A percentile compares a stretch with the other conserved stretches of the same genome.
phyloP scores from a whole-genome alignment of 164 flowering plant genomes.

The Vitis cinerea region DNA sequence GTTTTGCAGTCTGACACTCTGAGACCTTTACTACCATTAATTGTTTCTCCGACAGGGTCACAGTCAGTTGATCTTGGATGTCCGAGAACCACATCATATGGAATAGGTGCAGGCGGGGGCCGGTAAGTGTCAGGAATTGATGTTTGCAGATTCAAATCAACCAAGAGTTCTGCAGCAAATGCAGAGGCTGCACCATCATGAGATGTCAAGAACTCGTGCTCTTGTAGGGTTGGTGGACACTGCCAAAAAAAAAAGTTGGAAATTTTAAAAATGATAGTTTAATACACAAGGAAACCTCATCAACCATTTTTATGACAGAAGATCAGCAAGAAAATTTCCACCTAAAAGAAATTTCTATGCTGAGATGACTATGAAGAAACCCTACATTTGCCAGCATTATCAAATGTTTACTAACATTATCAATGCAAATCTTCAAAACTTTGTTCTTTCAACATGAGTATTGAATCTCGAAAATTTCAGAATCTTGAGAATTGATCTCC shows the following conservation, averaged over 20 bases:
- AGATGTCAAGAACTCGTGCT: conserved; percentile 49
- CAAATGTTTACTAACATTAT: no score
- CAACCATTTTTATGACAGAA: no score
- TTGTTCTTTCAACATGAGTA: no score
- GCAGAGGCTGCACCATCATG: conserved; percentile 35
- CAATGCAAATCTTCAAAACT: no score
- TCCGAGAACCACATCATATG: conserved; percentile 61
- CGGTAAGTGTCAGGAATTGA: conserved; percentile 70
- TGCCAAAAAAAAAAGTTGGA: conserved; percentile 31
- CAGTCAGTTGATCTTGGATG: conserved; percentile 39
- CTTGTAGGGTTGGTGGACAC: conserved; percentile 65
- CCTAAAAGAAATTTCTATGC: no score
- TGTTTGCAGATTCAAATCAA: conserved; percentile 57
- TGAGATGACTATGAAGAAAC: no score
- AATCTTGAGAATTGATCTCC: no score
- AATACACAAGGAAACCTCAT: no score
- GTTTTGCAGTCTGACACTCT: conserved; percentile 41
- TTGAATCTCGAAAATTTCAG: no score
- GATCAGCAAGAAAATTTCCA: no score
- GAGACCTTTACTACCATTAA: conserved; percentile 23
- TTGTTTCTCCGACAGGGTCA: conserved; percentile 34
- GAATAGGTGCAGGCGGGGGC: conserved; percentile 80
- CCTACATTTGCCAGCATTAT: no score
- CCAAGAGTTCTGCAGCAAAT: conserved; percentile 46
- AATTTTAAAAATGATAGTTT: neutral